Base-by-base conservation (phyloP, 2,329 filamentous ascomycete species). In the Aspergillus sp. region DNA sequence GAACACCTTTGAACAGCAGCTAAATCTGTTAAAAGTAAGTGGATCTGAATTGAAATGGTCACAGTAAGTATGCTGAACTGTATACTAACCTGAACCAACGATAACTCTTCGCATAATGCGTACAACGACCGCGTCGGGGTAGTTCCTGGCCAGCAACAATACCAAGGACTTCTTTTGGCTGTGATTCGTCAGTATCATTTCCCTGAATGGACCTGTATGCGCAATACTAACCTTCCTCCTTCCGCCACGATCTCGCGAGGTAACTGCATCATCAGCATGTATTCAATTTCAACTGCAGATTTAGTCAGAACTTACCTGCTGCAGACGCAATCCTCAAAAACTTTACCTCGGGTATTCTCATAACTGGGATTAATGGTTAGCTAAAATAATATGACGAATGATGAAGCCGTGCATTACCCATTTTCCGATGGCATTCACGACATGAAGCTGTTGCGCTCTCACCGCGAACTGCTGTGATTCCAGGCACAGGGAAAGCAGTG, bases 271-370 rank as follows among this genome's bases (percentile, higher is more conserved):
- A 42, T 55, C 10, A 54, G 49, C 41, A 46, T 44, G n/a, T 2
- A 26, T 8, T 32, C 29, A 26, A 34, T 3, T n/a, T 26, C 28
- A 38, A 5, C n/a, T 29, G 6, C 32, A 7, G 10, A 29, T 29
- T 19, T 26, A 36, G 44, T 9, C 10, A 26, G 8, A 26, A 61
- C 68, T 61, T 56, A 72, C 72, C 66, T n/a, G 72, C 66, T 29
- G 76, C 76, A 12, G 75, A 73, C 5, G 82, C 81, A 57, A 90
- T 81, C 53, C 81, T 75, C 30, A 91, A 75, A 66, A 94, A 89
- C 61, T 85, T 87, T 52, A 89, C 78, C 51, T 88, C 82, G 27
- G 85, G 84, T 41, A 93, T 79, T 62, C 82, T 83, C 68, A 93
- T 87, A 10, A 79, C 74, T 75, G 44, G 19, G 32, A 28, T n/a